A percentile compares a stretch with the other conserved stretches of the same genome.
These are phyloP conservation scores for Hericium erinaceus DNA, from an alignment of 768 basidiomycete species.

Conservation along the genomic window DNA sequence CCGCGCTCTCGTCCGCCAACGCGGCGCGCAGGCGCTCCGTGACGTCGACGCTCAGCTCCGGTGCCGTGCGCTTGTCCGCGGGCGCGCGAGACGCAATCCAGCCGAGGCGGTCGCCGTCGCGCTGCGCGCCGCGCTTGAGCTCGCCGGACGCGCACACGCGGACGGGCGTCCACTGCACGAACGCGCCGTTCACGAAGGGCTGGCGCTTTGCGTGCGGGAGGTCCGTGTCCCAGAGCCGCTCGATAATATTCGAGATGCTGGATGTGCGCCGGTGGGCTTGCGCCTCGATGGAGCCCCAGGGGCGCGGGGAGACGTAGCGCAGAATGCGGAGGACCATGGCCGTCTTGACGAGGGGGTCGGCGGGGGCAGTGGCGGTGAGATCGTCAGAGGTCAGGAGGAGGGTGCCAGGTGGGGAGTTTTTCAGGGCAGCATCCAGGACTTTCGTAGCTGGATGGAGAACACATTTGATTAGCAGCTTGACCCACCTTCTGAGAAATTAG, in stretches of 20 bases:
- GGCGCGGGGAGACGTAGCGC: slow-evolving; percentile 61
- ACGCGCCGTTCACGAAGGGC: slow-evolving; percentile 11
- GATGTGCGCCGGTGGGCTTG: slow-evolving; percentile 44
- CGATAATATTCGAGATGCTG: slow-evolving; percentile 39
- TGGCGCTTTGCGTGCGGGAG: slow-evolving; percentile 17
- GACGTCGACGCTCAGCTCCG: slow-evolving; percentile 32
- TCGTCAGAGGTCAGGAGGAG: slow-evolving; percentile 16
- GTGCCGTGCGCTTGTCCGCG: slow-evolving; percentile 20
- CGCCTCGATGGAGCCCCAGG: slow-evolving; percentile 66
- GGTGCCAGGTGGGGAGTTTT: slow-evolving; percentile 20
- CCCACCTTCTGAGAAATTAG: too few species aligned
- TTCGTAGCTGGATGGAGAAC: slow-evolving; percentile 4
- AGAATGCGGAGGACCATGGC: slow-evolving; percentile 35
- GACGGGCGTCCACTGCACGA: slow-evolving; percentile 11
- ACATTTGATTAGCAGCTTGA: not conserved
- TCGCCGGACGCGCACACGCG: slow-evolving; percentile 3
- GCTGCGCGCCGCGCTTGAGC: not conserved
- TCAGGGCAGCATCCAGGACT: slow-evolving; percentile 7
- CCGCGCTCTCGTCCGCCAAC: not conserved
- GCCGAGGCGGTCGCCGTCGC: slow-evolving; percentile 24
- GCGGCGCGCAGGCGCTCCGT: slow-evolving; percentile 23
- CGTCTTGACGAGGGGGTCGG: slow-evolving; percentile 13
- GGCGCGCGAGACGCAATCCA: slow-evolving; percentile 63
- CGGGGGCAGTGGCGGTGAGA: slow-evolving; percentile 4
- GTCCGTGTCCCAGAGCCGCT: slow-evolving; percentile 35